Conservation (phyloP, 192 early-diverging fungal species). For the Jimgerdemannia flammicorona region DNA sequence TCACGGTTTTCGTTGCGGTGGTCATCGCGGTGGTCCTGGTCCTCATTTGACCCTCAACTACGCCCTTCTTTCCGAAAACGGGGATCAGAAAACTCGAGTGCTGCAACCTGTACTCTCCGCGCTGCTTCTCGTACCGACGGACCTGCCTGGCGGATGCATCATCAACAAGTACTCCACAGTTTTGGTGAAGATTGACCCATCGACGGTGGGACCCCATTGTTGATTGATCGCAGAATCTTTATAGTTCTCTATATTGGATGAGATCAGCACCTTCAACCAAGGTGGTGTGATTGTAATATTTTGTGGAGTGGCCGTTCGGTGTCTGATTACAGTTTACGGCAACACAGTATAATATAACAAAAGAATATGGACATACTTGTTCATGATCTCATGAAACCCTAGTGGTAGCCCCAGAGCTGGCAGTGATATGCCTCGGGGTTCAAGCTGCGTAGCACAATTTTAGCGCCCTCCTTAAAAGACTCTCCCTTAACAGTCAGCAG, state of each 20-base stretch:
- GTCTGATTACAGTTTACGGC: constrained; percentile 19
- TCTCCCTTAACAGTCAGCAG: constrained; percentile 9
- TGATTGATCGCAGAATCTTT: constrained; percentile 14
- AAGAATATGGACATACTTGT: constrained; percentile 27
- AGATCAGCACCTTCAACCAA: constrained; percentile 15
- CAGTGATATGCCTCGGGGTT: constrained; percentile 14
- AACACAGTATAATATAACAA: no score
- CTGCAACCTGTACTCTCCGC: constrained; percentile 5
- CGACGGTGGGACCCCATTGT: constrained; percentile 25
- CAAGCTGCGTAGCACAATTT: constrained; percentile 18
- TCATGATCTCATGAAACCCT: constrained; percentile 28
- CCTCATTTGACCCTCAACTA: not conserved
- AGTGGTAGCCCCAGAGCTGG: constrained; percentile 27
- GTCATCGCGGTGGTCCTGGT: no score
- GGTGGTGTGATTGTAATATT: no score
- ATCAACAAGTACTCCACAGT: constrained; percentile 8
- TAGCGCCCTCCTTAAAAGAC: constrained; percentile 25
- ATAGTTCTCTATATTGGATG: constrained; percentile 25
- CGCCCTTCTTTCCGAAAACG: constrained; percentile 14
- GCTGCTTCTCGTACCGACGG: constrained; percentile 10
- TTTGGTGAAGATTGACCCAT: constrained; percentile 21
- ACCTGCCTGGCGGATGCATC: constrained; percentile 9
- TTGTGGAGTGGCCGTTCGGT: not conserved
- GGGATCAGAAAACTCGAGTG: constrained; percentile 23
- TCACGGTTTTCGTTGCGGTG: no score